These are phyloP conservation scores for Colletotrichum orbiculare DNA, from an alignment of 2,329 filamentous ascomycete genomes.

Conservation along the genomic window DNA sequence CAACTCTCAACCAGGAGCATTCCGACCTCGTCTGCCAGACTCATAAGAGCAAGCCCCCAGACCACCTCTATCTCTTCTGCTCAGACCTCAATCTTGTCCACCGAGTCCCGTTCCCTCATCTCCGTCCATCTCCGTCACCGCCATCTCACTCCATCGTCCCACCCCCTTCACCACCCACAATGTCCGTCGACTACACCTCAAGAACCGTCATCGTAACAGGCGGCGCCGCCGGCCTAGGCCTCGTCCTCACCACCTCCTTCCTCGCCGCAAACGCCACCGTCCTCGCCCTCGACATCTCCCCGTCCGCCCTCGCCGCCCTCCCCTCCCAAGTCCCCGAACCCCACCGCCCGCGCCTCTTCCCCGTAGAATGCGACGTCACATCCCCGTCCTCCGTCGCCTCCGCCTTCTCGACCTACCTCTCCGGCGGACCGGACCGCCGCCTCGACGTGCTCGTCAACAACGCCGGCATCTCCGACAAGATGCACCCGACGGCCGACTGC, in stretches of 20 bases:
- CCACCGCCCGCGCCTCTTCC: slow-evolving; percentile 1
- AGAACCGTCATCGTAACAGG: slow-evolving; percentile 26
- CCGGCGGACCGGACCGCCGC: slow-evolving; percentile 9
- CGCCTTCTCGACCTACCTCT: neutral
- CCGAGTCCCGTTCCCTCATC: too few species aligned
- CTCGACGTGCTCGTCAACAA: slow-evolving; percentile 69
- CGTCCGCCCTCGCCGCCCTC: slow-evolving; percentile 1
- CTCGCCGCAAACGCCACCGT: slow-evolving; percentile 24
- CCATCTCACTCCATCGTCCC: too few species aligned
- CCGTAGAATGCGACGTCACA: slow-evolving; percentile 5
- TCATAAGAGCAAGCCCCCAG: too few species aligned
- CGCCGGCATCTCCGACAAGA: slow-evolving; percentile 67
- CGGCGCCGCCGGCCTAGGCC: slow-evolving; percentile 16
- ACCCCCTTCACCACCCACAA: neutral
- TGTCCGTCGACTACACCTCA: slow-evolving; percentile 32
- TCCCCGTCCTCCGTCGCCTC: slow-evolving; percentile 3
- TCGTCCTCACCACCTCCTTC: slow-evolving; percentile 14
- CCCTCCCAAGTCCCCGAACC: slow-evolving; percentile 7
- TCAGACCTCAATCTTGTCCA: too few species aligned
- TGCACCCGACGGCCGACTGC: slow-evolving; percentile 62
- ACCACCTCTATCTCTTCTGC: too few species aligned
- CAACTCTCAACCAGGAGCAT: too few species aligned
- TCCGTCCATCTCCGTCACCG: too few species aligned
- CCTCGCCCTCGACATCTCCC: slow-evolving; percentile 21
- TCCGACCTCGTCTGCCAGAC: too few species aligned